Conservation (phyloP, 768 basidiomycete genomes). For the Auriscalpium microsporum region DNA sequence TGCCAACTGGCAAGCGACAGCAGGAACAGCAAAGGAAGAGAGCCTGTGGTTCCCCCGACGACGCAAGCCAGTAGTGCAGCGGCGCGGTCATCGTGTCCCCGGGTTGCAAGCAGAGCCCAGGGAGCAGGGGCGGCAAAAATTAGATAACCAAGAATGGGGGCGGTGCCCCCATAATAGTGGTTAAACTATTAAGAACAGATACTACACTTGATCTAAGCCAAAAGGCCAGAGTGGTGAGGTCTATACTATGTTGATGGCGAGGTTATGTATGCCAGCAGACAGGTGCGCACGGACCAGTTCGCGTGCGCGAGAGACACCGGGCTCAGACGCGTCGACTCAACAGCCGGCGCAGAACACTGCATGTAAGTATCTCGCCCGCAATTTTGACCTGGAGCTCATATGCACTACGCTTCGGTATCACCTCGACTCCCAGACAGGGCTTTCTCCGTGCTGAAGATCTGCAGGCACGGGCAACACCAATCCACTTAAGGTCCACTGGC, state of each 20-base stretch:
- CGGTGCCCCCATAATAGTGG: constrained; percentile 27
- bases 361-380: too few species aligned
- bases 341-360: too few species aligned
- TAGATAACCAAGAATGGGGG: neutral
- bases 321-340: neutral
- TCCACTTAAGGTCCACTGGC: too few species aligned
- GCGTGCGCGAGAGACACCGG: neutral
- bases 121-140: constrained; percentile 10
- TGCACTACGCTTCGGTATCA: too few species aligned
- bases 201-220: constrained; percentile 98
- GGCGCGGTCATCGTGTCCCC: constrained; percentile 9
- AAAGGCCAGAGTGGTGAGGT: constrained; percentile 85
- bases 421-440: too few species aligned
- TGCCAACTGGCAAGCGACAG: neutral
- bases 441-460: too few species aligned
- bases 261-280: constrained; percentile 3
- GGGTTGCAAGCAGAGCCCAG: constrained; percentile 15
- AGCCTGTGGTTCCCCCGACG: constrained; percentile 7
- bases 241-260: neutral
- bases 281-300: constrained; percentile 10
- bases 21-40: neutral
- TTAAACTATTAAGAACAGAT: constrained; percentile 91
- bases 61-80: constrained; percentile 13
- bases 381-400: too few species aligned
- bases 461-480: too few species aligned